Percentiles rank a stretch among this genome's conserved stretches.
Conservation (phyloP, 345 rosid species). For the Raphanus sativus region DNA sequence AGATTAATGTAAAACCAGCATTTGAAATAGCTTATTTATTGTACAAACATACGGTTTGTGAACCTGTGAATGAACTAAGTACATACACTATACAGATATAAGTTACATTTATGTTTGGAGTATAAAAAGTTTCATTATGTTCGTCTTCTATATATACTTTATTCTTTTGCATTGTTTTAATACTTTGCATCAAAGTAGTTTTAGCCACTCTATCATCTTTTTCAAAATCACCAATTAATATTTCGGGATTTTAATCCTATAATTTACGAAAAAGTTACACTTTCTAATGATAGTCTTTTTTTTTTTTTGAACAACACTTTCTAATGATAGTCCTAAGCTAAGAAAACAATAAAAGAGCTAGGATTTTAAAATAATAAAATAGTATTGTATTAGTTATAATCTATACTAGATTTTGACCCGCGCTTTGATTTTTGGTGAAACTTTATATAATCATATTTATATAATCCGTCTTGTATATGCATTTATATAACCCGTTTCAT, state of each 20-base stretch:
- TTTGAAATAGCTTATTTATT: background rate
- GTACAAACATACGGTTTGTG: background rate
- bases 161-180: background rate
- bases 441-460: too few relatives aligned
- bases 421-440: too few relatives aligned
- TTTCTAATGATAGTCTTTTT: background rate
- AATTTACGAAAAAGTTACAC: background rate
- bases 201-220: background rate
- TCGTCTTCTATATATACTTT: background rate
- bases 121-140: background rate
- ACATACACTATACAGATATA: background rate
- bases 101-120: background rate
- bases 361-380: background rate
- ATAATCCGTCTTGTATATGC: too few relatives aligned
- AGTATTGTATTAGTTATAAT: background rate
- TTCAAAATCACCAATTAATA: background rate
- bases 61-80: background rate
- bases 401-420: too few relatives aligned
- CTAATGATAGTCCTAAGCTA: background rate
- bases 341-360: background rate
- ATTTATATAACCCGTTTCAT: too few relatives aligned
- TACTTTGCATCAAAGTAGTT: background rate
- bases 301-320: too few relatives aligned
- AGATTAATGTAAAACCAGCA: background rate
- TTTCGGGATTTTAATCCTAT: background rate